phyloP scores from a whole-genome alignment of 2,329 filamentous ascomycete genomes.

The Sporothrix brunneoviolacea region DNA sequence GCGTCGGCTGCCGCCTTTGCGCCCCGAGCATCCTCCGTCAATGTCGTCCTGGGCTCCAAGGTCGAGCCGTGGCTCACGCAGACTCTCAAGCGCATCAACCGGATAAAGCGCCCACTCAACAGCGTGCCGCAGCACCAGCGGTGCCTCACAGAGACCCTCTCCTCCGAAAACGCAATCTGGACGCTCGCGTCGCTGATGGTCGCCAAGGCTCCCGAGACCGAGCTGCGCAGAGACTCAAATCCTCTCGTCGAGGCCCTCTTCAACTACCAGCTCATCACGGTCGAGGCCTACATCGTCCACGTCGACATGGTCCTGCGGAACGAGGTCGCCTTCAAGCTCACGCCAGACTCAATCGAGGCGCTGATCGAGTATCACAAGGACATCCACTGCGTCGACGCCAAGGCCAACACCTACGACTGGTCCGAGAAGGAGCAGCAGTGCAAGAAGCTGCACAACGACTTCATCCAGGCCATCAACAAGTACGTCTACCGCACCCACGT shows the following conservation, averaged over 20 bases:
- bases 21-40: constrained; percentile 80
- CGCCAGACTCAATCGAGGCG: constrained; percentile 84
- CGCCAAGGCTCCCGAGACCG: constrained; percentile 77
- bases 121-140: constrained; percentile 91
- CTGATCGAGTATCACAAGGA: constrained; percentile 96
- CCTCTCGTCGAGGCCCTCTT: constrained; percentile 79
- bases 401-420: constrained; percentile 88
- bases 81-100: constrained; percentile 93
- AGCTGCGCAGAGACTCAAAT: constrained; percentile 75
- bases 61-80: constrained; percentile 95
- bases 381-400: constrained; percentile 83
- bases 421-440: constrained; percentile 91
- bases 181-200: constrained; percentile 89
- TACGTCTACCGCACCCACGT: constrained; percentile 91
- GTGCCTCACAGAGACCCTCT: constrained; percentile 91
- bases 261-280: constrained; percentile 87
- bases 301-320: constrained; percentile 98
- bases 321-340: constrained; percentile 97
- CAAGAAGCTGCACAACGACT: constrained; percentile 96
- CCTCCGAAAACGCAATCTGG: constrained; percentile 87
- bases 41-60: constrained; percentile 86
- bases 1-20: constrained; percentile 96
- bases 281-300: constrained; percentile 97
- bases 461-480: constrained; percentile 92
- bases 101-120: constrained; percentile 94